A percentile compares a stretch with the other conserved stretches of the same genome.
phyloP scores from a whole-genome alignment of 2,329 filamentous ascomycete genomes.

The Claviceps sp. region DNA sequence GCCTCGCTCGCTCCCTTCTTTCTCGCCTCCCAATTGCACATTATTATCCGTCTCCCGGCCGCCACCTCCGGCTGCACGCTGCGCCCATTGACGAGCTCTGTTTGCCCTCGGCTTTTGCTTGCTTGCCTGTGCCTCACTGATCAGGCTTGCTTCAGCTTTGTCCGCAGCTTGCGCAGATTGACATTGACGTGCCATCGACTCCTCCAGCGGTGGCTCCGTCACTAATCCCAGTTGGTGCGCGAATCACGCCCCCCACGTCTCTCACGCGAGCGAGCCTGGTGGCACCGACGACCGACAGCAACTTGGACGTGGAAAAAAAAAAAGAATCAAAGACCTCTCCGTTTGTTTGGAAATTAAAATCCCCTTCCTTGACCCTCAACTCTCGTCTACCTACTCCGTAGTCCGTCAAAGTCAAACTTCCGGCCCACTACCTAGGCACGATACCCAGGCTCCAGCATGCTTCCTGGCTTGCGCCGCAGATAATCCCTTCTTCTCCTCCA shows the following conservation, averaged over 20 bases:
- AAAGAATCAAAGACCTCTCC: not conserved
- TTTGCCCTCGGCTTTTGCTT: too few relatives aligned
- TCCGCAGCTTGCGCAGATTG: too few relatives aligned
- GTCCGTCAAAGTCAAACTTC: not conserved
- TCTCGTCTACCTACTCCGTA: not conserved
- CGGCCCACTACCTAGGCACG: slow-evolving; percentile 1
- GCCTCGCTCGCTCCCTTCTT: not conserved
- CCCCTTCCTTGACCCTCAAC: not conserved
- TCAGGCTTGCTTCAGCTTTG: too few relatives aligned
- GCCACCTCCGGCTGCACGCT: not conserved
- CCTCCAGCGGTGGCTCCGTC: not conserved
- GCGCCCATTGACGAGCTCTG: not conserved
- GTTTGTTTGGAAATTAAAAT: not conserved
- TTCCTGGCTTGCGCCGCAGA: slow-evolving; percentile 10
- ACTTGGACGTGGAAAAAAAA: not conserved
- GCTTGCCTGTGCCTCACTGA: too few relatives aligned
- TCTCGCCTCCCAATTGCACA: not conserved
- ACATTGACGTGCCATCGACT: not conserved
- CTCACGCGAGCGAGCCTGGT: not conserved
- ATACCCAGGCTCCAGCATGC: slow-evolving; percentile 12
- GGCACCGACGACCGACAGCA: not conserved
- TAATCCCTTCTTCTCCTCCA: slow-evolving; percentile 12
- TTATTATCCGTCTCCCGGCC: not conserved
- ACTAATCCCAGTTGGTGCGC: slow-evolving; percentile 2
- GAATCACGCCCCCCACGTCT: slow-evolving; percentile 2